phyloP scores from a whole-genome alignment of 1,284 basidiomycete genomes.

The Pascua sp. region DNA sequence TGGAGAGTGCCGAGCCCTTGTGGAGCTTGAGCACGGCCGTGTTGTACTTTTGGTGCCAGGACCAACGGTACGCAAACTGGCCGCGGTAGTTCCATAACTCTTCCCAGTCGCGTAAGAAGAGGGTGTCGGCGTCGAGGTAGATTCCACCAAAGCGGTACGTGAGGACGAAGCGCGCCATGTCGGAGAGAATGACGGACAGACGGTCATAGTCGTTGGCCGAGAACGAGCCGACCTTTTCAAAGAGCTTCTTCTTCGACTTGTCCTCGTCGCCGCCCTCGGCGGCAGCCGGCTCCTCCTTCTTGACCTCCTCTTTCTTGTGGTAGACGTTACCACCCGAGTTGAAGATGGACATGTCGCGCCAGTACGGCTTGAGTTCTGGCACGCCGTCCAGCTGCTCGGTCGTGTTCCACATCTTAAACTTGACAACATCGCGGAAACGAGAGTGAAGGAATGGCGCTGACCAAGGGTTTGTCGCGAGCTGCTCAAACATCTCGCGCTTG shows the following conservation, averaged over 20 bases:
- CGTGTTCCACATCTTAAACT: constrained; percentile 86
- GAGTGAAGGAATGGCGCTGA: constrained; percentile 76
- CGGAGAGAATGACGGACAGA: constrained; percentile 75
- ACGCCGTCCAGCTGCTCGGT: constrained; percentile 80
- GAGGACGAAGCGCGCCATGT: constrained; percentile 81
- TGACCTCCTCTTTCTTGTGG: constrained; percentile 33
- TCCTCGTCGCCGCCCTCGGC: constrained; percentile 11
- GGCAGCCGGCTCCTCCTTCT: constrained; percentile 39
- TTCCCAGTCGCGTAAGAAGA: constrained; percentile 86
- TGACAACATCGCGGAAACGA: constrained; percentile 71
- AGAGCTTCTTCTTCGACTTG: constrained; percentile 57
- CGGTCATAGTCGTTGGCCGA: constrained; percentile 71
- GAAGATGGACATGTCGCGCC: constrained; percentile 66
- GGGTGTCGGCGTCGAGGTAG: constrained; percentile 81
- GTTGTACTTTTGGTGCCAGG: constrained; percentile 73
- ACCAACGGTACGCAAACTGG: constrained; percentile 83
- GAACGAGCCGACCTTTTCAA: constrained; percentile 71
- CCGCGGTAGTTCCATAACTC: constrained; percentile 84
- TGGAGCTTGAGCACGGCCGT: constrained; percentile 80
- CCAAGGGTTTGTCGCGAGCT: constrained; percentile 74
- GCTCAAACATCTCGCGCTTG: constrained; percentile 62
- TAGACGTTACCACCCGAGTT: constrained; percentile 70
- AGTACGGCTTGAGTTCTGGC: constrained; percentile 70
- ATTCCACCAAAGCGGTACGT: constrained; percentile 81
- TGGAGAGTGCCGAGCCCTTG: constrained; percentile 73